These are phyloP conservation scores for Saccharomycopsis sp. DNA, from an alignment of 805 yeast species.

Conservation along the genomic window DNA sequence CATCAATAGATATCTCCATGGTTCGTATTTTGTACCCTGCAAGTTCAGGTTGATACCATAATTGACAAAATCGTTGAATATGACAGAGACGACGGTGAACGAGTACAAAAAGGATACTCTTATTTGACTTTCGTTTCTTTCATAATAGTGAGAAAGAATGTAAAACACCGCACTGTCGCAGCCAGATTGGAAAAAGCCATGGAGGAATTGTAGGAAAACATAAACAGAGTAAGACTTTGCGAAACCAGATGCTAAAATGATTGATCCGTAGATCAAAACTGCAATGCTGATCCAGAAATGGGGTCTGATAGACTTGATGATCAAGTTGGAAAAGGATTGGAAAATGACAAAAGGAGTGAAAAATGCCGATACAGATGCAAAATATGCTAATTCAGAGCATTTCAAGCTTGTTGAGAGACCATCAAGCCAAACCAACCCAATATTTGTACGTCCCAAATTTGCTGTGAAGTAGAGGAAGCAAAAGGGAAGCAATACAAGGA, in stretches of 20 bases:
- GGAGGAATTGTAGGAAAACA: constrained; percentile 34
- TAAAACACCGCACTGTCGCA: constrained; percentile 39
- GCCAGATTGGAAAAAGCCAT: constrained; percentile 37
- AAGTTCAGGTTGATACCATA: constrained; percentile 24
- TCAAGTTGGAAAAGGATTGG: constrained; percentile 29
- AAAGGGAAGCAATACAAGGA: constrained; percentile 60
- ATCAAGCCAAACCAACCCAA: constrained; percentile 46
- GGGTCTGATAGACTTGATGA: constrained; percentile 33
- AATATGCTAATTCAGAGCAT: constrained; percentile 24
- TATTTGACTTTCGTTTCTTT: constrained; percentile 33
- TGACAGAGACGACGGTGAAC: constrained; percentile 1
- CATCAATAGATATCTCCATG: constrained; percentile 47
- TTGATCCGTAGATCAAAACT: constrained; percentile 33
- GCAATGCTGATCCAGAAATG: constrained; percentile 34
- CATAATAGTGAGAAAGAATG: constrained; percentile 35
- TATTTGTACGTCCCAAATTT: constrained; percentile 65
- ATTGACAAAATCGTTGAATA: constrained; percentile 6
- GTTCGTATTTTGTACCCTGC: constrained; percentile 26
- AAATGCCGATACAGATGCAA: constrained; percentile 5
- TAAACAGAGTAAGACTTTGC: constrained; percentile 32
- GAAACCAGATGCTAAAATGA: constrained; percentile 37
- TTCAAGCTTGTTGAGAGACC: constrained; percentile 42
- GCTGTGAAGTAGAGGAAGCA: constrained; percentile 60
- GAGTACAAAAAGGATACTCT: constrained; percentile 29
- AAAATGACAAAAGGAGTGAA: constrained; percentile 17